A percentile compares a stretch with the other conserved stretches of the same genome.
phyloP scores from a whole-genome alignment of 2,329 filamentous ascomycete genomes.

The Apiospora sp. region DNA sequence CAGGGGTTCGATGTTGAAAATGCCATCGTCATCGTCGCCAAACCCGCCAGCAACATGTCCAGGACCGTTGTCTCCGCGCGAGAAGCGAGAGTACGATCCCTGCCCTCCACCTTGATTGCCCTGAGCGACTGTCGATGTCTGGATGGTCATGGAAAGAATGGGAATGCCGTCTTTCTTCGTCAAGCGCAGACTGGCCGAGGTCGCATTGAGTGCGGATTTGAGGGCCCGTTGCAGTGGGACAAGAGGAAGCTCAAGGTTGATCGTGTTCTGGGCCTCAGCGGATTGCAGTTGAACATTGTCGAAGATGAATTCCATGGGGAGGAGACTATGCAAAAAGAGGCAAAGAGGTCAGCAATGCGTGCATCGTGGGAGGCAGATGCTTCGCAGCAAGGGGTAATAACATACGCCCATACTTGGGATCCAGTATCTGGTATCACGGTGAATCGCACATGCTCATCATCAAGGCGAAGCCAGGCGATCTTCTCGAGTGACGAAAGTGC shows the following conservation, averaged over 20 bases:
- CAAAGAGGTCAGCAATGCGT: conserved; percentile 38
- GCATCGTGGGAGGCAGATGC: neutral
- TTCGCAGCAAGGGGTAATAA: conserved; percentile 38
- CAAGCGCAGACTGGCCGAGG: conserved; percentile 83
- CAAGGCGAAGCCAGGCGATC: conserved; percentile 89
- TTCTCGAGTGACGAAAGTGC: conserved; percentile 76
- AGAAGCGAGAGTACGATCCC: conserved; percentile 1
- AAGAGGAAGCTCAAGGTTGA: conserved; percentile 96
- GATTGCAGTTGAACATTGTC: conserved; percentile 86
- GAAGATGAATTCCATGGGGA: conserved; percentile 84
- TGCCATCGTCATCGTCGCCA: conserved; percentile 51
- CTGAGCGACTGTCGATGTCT: conserved; percentile 70
- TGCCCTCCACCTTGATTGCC: conserved; percentile 49
- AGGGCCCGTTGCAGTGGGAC: conserved; percentile 88
- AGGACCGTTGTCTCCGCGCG: conserved; percentile 11
- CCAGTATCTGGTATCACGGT: conserved; percentile 95
- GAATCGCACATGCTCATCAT: conserved; percentile 87
- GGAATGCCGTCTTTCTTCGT: conserved; percentile 93
- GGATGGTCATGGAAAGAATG: conserved; percentile 88
- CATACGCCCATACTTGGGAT: conserved; percentile 94
- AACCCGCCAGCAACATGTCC: conserved; percentile 44
- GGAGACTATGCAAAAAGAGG: conserved; percentile 50
- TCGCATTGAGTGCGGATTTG: conserved; percentile 83
- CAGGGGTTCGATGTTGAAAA: conserved; percentile 59
- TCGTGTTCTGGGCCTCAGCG: conserved; percentile 81